Conservation (phyloP, 805 yeast species). For the Zygoascus biomembranicola region DNA sequence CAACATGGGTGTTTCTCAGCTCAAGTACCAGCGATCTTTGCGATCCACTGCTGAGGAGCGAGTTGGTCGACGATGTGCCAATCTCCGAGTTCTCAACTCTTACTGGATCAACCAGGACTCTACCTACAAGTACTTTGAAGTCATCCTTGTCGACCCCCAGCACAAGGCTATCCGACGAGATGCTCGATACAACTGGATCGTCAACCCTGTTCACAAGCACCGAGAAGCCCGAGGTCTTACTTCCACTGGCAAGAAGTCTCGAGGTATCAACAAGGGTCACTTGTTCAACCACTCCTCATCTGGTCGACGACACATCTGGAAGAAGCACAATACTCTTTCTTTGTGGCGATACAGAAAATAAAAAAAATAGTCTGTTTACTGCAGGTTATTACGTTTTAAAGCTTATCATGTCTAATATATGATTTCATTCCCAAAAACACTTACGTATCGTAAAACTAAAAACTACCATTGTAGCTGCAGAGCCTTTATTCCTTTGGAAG, state of each 20-base stretch:
- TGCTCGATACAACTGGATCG: conserved; percentile 99
- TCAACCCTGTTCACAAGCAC: conserved; percentile 99
- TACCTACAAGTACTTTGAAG: conserved; percentile 98
- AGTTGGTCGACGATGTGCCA: conserved; percentile 97
- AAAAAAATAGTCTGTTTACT: background rate
- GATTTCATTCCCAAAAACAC: background rate
- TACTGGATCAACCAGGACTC: conserved; percentile 99
- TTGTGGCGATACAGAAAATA: conserved; percentile 97
- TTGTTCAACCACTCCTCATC: conserved; percentile 94
- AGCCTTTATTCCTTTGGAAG: too few relatives aligned
- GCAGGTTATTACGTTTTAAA: background rate
- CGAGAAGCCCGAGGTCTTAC: conserved; percentile 99
- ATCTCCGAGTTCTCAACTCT: conserved; percentile 98
- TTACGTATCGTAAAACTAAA: too few relatives aligned
- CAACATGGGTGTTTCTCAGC: conserved; percentile 99
- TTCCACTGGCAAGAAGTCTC: conserved; percentile 95
- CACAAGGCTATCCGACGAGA: conserved; percentile 99
- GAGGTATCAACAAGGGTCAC: conserved; percentile 99
- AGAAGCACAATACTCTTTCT: conserved; percentile 96
- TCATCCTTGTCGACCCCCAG: conserved; percentile 92
- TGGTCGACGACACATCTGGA: conserved; percentile 99
- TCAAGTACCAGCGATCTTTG: conserved; percentile 97
- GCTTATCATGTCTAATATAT: background rate
- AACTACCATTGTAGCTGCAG: too few relatives aligned
- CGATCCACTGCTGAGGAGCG: conserved; percentile 99